Percentiles rank a stretch among this genome's conserved stretches.
These are phyloP conservation scores for Xylaria flabelliformis DNA, from an alignment of 495 filamentous ascomycete species.

Conservation along the genomic window DNA sequence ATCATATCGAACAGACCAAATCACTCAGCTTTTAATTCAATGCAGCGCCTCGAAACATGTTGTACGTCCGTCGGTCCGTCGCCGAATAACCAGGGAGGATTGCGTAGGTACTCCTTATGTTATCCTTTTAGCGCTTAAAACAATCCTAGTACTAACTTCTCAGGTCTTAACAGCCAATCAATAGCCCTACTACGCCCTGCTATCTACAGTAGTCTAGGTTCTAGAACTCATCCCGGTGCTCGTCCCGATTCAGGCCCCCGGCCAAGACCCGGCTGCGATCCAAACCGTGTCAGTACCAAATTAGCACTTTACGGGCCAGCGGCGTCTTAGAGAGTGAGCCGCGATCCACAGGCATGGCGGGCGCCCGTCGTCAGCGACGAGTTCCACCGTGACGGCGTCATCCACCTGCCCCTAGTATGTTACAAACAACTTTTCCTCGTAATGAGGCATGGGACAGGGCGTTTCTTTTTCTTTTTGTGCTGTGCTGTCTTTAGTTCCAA, in stretches of 20 bases:
- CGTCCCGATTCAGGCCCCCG: slow-evolving; percentile 15
- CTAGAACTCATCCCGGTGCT: slow-evolving; percentile 14
- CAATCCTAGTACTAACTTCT: not conserved
- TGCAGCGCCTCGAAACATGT: not conserved
- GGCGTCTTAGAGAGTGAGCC: not conserved
- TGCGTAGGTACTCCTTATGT: not conserved
- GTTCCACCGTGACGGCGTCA: slow-evolving; percentile 19
- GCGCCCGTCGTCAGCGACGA: slow-evolving; percentile 8
- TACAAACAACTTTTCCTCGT: slow-evolving; percentile 8
- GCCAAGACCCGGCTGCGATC: slow-evolving; percentile 1
- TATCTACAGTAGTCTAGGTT: not conserved
- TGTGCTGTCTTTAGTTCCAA: not conserved
- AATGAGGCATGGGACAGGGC: not conserved
- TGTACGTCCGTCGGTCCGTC: not conserved
- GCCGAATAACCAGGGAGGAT: not conserved
- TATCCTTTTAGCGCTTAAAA: not conserved
- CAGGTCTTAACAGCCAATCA: slow-evolving; percentile 14
- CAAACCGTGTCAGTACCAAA: not conserved
- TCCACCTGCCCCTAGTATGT: slow-evolving; percentile 18
- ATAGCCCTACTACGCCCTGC: not conserved
- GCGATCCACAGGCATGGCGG: slow-evolving; percentile 13
- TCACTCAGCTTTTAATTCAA: not conserved
- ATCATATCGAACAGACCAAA: not conserved
- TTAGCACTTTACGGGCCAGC: slow-evolving; percentile 7
- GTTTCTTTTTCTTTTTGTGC: not conserved